Conservation (phyloP, 352 stramenopile genomes). For the Pythium aquatile region DNA sequence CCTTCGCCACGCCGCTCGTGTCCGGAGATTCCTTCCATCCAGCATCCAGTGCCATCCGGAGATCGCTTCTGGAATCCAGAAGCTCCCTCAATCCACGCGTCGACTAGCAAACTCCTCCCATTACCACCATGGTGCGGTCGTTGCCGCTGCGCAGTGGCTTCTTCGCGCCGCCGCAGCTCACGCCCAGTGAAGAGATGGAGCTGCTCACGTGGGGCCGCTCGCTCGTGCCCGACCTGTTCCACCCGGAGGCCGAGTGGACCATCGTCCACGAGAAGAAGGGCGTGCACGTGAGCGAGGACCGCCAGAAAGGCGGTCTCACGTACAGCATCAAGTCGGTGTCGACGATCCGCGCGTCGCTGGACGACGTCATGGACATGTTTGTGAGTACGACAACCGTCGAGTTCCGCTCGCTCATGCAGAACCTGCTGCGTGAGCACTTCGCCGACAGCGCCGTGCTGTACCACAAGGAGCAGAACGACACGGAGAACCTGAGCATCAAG, state of each 20-base stretch:
- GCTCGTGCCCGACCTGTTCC: conserved; percentile 64
- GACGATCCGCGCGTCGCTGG: conserved; percentile 54
- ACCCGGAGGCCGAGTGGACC: conserved; percentile 77
- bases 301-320: conserved; percentile 76
- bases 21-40: background rate
- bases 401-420: conserved; percentile 70
- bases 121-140: conserved; percentile 70
- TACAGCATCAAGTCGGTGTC: conserved; percentile 73
- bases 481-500: conserved; percentile 78
- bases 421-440: conserved; percentile 73
- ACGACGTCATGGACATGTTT: conserved; percentile 84
- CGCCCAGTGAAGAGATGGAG: conserved; percentile 60
- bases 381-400: conserved; percentile 49
- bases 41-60: background rate
- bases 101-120: conserved; percentile 25
- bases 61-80: conserved; percentile 3
- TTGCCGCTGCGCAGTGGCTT: conserved; percentile 76
- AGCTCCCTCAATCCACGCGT: background rate
- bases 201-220: conserved; percentile 73
- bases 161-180: conserved; percentile 64
- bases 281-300: conserved; percentile 69
- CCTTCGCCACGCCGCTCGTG: conserved; percentile 6
- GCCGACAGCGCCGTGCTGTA: conserved; percentile 70
- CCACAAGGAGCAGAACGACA: conserved; percentile 72
- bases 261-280: conserved; percentile 70